Base-by-base conservation (phyloP, 805 yeast genomes). In the Spathaspora passalidarum region DNA sequence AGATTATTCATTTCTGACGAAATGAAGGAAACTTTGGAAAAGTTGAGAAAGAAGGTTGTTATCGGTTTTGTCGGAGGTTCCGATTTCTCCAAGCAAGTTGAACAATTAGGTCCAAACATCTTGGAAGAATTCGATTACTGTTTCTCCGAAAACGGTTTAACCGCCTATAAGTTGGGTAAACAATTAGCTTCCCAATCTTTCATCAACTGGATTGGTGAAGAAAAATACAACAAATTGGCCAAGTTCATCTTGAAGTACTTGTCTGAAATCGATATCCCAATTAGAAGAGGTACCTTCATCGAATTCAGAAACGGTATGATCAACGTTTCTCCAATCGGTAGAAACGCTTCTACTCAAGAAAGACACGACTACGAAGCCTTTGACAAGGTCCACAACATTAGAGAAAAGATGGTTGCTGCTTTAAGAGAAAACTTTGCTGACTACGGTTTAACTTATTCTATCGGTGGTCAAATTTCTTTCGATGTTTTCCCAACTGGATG, bases 401-500 rank as follows among this genome's bases (percentile, higher is more conserved):
- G 99, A 81, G 82, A 80, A 60, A 81, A 76, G 50, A 78, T 94
- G 78, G 98, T 94, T 53, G 74, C 72, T 44, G 97, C 96, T 44
- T 79, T 94, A 64, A 87, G 80, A 72, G 80, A 81, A 64, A 80
- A 83, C 62, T 94, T 94, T 79, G 69, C 92, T 47, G 92, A 91
- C 69, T 76, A 76, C 61, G 86, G 85, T 46, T 80, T 94, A 64
- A 92, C 98, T 56, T 94, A 86, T 80, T 94, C 99, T 49, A 94
- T 94, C 55, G 99, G 99, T 70, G 99, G 99, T 59, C 98, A 94
- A 80, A 94, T 94, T 68, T 92, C 98, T 29, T 94, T 94, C 62
- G 99, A 94, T 63, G 98, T 94, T 54, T 94, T 94, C 92, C 99
- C 99, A 76, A 88, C 97, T 53, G 99, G 99, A 64, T 94, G 99